phyloP scores from a whole-genome alignment of 768 basidiomycete genomes.

The Amanita rubescens region DNA sequence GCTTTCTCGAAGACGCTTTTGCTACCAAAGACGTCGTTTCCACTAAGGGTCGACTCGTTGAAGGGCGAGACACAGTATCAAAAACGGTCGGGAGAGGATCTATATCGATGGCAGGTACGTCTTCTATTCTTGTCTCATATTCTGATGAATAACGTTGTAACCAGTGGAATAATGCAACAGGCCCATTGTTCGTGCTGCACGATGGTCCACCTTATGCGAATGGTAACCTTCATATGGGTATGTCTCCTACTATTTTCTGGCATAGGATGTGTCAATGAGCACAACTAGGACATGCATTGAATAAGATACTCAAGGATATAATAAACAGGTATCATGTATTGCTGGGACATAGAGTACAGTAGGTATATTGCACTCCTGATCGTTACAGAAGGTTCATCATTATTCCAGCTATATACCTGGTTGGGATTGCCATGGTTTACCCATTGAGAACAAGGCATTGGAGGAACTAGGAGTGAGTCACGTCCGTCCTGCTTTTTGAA shows the following conservation, averaged over 20 bases:
- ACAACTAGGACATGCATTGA: conserved; percentile 80
- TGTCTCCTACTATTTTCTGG: conserved; percentile 8
- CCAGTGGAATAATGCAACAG: conserved; percentile 58
- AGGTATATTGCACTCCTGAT: conserved; percentile 18
- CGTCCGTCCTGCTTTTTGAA: not conserved
- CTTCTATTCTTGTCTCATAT: not conserved
- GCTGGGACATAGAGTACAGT: conserved; percentile 77
- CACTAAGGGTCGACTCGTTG: conserved; percentile 61
- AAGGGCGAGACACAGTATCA: conserved; percentile 53
- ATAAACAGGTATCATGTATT: conserved; percentile 85
- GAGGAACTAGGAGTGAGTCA: conserved; percentile 58
- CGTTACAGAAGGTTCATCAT: conserved; percentile 4
- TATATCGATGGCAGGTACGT: conserved; percentile 77
- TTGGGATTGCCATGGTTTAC: conserved; percentile 98
- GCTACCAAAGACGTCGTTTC: conserved; percentile 78
- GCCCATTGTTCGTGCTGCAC: conserved; percentile 77
- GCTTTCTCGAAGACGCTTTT: conserved; percentile 53
- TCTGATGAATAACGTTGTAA: not conserved
- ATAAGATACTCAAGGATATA: conserved; percentile 95
- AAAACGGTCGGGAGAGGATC: conserved; percentile 55
- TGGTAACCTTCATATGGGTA: conserved; percentile 92
- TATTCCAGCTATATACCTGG: conserved; percentile 78
- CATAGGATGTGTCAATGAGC: not conserved
- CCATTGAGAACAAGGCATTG: conserved; percentile 93
- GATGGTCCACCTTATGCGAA: conserved; percentile 99